phyloP scores from a whole-genome alignment of 1,284 basidiomycete species.

The Ustilago crameri region DNA sequence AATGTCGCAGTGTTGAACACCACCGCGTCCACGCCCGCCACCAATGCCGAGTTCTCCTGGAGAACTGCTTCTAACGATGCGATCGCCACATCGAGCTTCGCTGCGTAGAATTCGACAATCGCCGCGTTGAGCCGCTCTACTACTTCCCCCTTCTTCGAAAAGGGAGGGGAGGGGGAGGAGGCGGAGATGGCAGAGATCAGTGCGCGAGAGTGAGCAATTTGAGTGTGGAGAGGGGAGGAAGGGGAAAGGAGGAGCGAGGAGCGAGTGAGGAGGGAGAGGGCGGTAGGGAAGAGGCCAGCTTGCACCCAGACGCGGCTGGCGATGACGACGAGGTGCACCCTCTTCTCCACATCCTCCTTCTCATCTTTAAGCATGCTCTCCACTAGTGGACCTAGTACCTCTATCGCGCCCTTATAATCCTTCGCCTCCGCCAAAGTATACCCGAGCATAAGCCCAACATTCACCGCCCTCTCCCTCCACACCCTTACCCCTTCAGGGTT shows the following conservation, averaged over 20 bases:
- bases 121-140: constrained; percentile 11
- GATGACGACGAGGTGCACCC: constrained; percentile 12
- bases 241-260: neutral
- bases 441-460: constrained; percentile 28
- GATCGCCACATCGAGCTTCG: constrained; percentile 29
- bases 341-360: neutral
- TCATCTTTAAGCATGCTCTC: neutral
- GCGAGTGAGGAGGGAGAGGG: neutral
- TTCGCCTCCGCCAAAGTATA: constrained; percentile 29
- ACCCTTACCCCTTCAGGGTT: neutral
- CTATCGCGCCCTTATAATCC: constrained; percentile 25
- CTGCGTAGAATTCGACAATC: constrained; percentile 29
- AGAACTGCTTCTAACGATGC: constrained; percentile 22
- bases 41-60: neutral
- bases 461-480: constrained; percentile 26
- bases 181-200: constrained; percentile 8
- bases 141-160: neutral
- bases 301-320: constrained; percentile 21
- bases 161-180: neutral
- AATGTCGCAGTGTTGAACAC: constrained; percentile 56
- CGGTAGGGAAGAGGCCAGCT: constrained; percentile 8
- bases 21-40: constrained; percentile 30
- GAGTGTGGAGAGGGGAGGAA: neutral
- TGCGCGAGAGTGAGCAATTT: neutral
- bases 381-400: constrained; percentile 21